phyloP scores from a whole-genome alignment of 768 basidiomycete species.

The Pulveroboletus sp. region DNA sequence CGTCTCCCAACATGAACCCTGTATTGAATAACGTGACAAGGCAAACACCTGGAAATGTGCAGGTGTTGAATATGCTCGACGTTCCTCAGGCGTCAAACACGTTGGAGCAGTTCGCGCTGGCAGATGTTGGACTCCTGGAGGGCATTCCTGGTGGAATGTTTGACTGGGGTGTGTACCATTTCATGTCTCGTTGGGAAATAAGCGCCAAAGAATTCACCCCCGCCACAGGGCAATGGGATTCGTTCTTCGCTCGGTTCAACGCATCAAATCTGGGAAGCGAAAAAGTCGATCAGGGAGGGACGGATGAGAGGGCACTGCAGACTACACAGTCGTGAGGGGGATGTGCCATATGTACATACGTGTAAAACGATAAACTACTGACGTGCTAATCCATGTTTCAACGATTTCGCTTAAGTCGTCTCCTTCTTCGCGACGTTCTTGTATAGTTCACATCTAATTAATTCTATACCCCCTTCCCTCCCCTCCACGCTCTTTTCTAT shows the following conservation, averaged over 20 bases:
- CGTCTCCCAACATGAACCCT: conserved; percentile 65
- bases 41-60: conserved; percentile 48
- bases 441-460: conserved; percentile 13
- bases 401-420: neutral
- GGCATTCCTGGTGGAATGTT: conserved; percentile 83
- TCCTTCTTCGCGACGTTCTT: conserved; percentile 2
- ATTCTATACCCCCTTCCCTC: conserved; percentile 23
- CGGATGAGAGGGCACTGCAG: neutral
- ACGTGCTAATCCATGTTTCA: conserved; percentile 11
- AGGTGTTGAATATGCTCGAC: conserved; percentile 75
- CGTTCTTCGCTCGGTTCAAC: conserved; percentile 66
- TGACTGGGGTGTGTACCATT: conserved; percentile 67
- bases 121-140: conserved; percentile 67
- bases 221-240: conserved; percentile 72
- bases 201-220: neutral
- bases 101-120: conserved; percentile 61
- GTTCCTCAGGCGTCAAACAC: conserved; percentile 50
- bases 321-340: neutral
- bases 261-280: conserved; percentile 4
- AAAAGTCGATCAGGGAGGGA: neutral
- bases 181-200: neutral
- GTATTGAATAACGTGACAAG: conserved; percentile 53
- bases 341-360: conserved; percentile 17
- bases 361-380: conserved; percentile 7
- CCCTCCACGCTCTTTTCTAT: conserved; percentile 23